Base-by-base conservation (phyloP, 768 basidiomycete genomes). In the Melanogaster broomeanus region DNA sequence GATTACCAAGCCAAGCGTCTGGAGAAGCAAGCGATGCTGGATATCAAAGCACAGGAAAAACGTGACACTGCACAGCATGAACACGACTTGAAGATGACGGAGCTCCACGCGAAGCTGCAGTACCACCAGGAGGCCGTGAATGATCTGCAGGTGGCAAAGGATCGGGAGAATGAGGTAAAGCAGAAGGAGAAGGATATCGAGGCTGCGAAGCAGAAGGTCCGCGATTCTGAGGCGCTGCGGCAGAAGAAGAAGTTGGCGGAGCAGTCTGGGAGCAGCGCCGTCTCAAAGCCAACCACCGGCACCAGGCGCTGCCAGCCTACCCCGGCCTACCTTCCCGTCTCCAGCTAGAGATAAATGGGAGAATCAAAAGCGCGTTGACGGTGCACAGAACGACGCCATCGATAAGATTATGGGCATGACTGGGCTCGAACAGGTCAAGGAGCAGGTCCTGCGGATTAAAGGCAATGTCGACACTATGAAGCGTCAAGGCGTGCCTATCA, bases 401-500 rank as follows among this genome's bases (percentile, higher is more conserved):
- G 87, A 88, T 55, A 70, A 73, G 3, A 77, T 87, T 56, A 88
- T 88, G 86, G 77, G 65, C 3, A 80, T 89, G 82, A 83, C 76
- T 2, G 87, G 87, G 3, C 74, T 89, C 4, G 86, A 88, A 59
- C 69, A 76, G 1, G 85, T 89, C 50, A 89, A 88, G 63, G 53
- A 53, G 7, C 71, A 85, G 52, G 72, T 87, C 11, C 72, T 89
- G n/a, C 57, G 61, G 2, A 82, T 87, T 54, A 81, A 84, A 52
- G 77, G 69, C 12, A 82, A 79, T 57, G 77, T 89, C 10, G 84
- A 86, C 18, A 67, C 73, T 0, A 70, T 73, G 25, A 67, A 62
- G n/a, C 75, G 85, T 8, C 87, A 88, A 65, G 72, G 71, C 15
- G 66, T 74, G 0, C 74, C 82, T 6, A 53, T 83, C 13, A 73